These are phyloP conservation scores for Nidula microcarpa DNA, from an alignment of 768 basidiomycete genomes.

Conservation along the genomic window DNA sequence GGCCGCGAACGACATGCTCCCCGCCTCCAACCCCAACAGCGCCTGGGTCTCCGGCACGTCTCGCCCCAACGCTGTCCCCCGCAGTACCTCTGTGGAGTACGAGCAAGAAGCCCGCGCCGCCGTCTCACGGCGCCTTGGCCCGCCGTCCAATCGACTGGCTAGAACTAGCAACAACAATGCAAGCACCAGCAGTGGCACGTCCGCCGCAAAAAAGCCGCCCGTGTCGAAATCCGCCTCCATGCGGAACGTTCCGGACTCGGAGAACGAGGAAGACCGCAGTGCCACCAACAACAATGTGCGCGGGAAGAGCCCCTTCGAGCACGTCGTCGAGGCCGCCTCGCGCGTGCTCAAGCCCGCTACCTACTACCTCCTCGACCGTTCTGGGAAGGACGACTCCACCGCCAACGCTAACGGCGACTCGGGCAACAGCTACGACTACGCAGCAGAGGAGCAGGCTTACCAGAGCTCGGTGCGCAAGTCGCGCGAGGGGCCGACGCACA, in stretches of 20 bases:
- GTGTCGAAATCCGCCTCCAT: slow-evolving; percentile 54
- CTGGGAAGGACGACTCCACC: slow-evolving; percentile 23
- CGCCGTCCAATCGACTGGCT: slow-evolving; percentile 48
- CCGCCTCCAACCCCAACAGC: slow-evolving; percentile 50
- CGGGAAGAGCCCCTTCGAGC: slow-evolving; percentile 68
- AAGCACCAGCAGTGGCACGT: slow-evolving; percentile 10
- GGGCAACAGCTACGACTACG: slow-evolving; percentile 70
- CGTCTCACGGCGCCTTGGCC: slow-evolving; percentile 52
- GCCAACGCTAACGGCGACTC: slow-evolving; percentile 28
- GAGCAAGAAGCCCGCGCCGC: slow-evolving; percentile 61
- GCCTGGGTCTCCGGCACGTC: slow-evolving; percentile 67
- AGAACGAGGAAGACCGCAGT: slow-evolving; percentile 46
- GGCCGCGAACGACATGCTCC: slow-evolving; percentile 54
- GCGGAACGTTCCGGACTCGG: slow-evolving; percentile 65
- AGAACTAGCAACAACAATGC: slow-evolving; percentile 17
- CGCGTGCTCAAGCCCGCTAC: slow-evolving; percentile 52
- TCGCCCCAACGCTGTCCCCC: slow-evolving; percentile 47
- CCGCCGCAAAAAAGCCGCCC: slow-evolving; percentile 36
- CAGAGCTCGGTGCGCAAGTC: slow-evolving; percentile 33
- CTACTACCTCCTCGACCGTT: slow-evolving; percentile 63
- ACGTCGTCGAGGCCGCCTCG: slow-evolving; percentile 53
- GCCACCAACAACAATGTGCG: slow-evolving; percentile 30
- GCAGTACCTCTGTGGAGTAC: slow-evolving; percentile 80
- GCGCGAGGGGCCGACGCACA: slow-evolving; percentile 26
- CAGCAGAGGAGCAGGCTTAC: slow-evolving; percentile 68